Conservation (phyloP, 495 filamentous ascomycete species). For the Recurvomyces mirabilis region DNA sequence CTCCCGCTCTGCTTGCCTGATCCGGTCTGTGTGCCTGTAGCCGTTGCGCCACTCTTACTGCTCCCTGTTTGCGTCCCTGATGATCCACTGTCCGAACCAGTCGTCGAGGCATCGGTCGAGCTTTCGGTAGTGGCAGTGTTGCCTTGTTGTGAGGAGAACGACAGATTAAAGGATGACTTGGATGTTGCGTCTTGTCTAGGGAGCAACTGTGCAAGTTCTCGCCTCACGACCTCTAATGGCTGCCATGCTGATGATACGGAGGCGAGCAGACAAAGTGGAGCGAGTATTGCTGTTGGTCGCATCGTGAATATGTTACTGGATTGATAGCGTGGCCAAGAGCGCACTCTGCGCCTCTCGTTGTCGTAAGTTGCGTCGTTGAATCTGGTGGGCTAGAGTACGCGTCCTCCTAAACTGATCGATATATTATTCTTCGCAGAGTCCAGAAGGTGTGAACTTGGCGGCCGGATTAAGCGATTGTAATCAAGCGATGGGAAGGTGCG, state of each 20-base stretch:
- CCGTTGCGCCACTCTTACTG: neutral
- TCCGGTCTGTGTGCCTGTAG: constrained; percentile 1
- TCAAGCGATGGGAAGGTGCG: no score
- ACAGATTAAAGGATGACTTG: constrained; percentile 8
- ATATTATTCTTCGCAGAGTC: no score
- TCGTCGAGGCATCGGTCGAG: neutral
- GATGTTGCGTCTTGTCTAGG: constrained; percentile 19
- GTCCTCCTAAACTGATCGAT: neutral
- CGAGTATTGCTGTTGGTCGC: constrained; percentile 26
- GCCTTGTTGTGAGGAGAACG: constrained; percentile 6
- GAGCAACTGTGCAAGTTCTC: constrained; percentile 18
- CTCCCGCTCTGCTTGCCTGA: neutral
- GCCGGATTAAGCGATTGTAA: no score
- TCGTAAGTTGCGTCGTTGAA: neutral
- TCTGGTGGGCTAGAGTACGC: neutral
- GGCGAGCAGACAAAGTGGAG: constrained; percentile 26
- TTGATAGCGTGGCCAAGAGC: no score
- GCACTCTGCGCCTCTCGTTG: neutral
- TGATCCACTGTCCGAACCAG: neutral
- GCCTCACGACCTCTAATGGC: constrained; percentile 18
- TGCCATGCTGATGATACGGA: constrained; percentile 24
- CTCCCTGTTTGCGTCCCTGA: neutral
- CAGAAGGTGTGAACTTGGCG: no score
- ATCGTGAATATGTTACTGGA: constrained; percentile 23
- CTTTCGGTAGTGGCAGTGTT: constrained; percentile 6